Percentiles rank a stretch among this genome's conserved stretches.
Conservation (phyloP, 1,284 basidiomycete species). For the Tilletia caries region DNA sequence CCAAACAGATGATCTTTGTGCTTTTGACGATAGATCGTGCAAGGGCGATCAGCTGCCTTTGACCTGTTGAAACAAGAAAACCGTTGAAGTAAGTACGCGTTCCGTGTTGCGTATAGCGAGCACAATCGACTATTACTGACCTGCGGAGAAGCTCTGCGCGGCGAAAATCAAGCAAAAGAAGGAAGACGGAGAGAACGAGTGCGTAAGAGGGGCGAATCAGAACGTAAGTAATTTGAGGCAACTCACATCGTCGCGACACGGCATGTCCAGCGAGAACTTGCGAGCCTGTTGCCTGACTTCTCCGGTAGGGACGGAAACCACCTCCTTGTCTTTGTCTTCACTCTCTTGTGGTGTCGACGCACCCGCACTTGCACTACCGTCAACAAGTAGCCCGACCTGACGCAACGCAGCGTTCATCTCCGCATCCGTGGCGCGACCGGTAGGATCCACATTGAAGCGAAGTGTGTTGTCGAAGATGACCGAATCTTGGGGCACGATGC, state of each 20-base stretch:
- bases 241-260: conserved; percentile 10
- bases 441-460: conserved; percentile 69
- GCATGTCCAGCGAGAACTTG: conserved; percentile 11
- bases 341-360: not conserved
- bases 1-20: conserved; percentile 38
- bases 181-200: too few relatives aligned
- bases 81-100: too few relatives aligned
- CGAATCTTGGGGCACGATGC: conserved; percentile 85
- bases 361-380: not conserved
- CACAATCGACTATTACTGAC: conserved; percentile 57
- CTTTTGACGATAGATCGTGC: conserved; percentile 59
- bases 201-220: not conserved
- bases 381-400: conserved; percentile 17
- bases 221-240: not conserved
- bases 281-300: not conserved
- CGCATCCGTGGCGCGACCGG: conserved; percentile 62
- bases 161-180: too few relatives aligned
- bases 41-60: conserved; percentile 61
- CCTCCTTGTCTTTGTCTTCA: not conserved
- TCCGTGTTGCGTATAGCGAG: too few relatives aligned
- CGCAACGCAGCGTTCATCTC: conserved; percentile 46
- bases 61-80: conserved; percentile 59
- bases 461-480: conserved; percentile 66
- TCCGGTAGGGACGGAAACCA: not conserved
- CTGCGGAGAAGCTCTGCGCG: conserved; percentile 5